These are phyloP conservation scores for Babesia ovis DNA, from an alignment of 169 alveolate species.

Conservation along the genomic window DNA sequence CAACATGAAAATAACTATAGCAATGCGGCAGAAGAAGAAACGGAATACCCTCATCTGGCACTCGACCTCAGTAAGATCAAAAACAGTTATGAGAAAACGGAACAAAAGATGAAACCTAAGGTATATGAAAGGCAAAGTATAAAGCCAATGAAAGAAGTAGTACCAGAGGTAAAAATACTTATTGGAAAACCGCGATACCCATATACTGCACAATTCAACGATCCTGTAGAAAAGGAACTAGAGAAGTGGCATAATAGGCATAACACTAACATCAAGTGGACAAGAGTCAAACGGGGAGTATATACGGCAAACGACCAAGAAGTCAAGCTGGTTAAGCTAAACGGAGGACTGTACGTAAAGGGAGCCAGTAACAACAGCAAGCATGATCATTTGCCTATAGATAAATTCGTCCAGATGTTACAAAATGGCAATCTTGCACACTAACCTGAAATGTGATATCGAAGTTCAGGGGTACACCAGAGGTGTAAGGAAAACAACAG, in stretches of 20 bases:
- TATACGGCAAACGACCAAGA: slow-evolving; percentile 53
- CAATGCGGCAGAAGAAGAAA: background rate
- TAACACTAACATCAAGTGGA: slow-evolving; percentile 55
- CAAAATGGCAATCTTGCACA: too few species aligned
- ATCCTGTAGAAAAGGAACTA: slow-evolving; percentile 64
- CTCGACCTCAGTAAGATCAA: slow-evolving; percentile 17
- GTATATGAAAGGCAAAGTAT: background rate
- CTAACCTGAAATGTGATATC: too few species aligned
- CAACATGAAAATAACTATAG: background rate
- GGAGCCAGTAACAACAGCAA: slow-evolving; percentile 19
- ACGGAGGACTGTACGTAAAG: slow-evolving; percentile 64
- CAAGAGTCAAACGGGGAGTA: slow-evolving; percentile 50
- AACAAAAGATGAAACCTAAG: background rate
- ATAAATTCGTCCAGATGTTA: slow-evolving; percentile 6
- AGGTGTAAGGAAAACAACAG: too few species aligned
- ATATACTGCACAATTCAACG: slow-evolving; percentile 56
- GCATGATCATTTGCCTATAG: slow-evolving; percentile 31
- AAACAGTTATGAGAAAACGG: background rate
- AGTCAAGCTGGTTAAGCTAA: slow-evolving; percentile 37
- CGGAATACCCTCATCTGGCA: slow-evolving; percentile 38
- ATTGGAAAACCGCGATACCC: slow-evolving; percentile 62
- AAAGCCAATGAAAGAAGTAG: background rate
- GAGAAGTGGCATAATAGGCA: slow-evolving; percentile 65
- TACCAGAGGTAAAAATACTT: slow-evolving; percentile 1
- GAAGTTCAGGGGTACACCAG: too few species aligned